Percentiles rank a stretch among this genome's conserved stretches.
These are phyloP conservation scores for Nicotiana knightiana DNA, from an alignment of 257 asterid species.

Conservation along the genomic window DNA sequence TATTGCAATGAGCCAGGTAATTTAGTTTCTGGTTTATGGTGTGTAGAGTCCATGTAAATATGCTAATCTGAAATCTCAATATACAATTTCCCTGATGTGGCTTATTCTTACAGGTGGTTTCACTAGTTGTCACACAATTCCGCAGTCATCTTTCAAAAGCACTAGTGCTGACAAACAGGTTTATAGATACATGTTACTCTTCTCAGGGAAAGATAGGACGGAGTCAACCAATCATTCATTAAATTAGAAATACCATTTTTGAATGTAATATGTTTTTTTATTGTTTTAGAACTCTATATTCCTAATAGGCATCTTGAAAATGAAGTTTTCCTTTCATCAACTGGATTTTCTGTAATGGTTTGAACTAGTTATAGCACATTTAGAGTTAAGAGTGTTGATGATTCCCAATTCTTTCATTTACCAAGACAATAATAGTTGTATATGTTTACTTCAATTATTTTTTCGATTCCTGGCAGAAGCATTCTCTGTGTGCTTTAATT, in stretches of 20 bases:
- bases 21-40: slow-evolving; percentile 12
- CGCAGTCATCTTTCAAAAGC: slow-evolving; percentile 91
- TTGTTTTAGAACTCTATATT: neutral
- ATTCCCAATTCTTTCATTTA: neutral
- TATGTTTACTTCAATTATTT: neutral
- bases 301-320: neutral
- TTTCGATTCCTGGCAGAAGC: neutral
- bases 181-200: neutral
- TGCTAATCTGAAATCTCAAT: slow-evolving; percentile 1
- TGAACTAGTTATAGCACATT: neutral
- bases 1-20: slow-evolving; percentile 86
- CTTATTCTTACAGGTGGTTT: slow-evolving; percentile 56
- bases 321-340: neutral
- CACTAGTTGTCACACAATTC: slow-evolving; percentile 69
- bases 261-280: too few relatives aligned
- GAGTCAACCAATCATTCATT: too few relatives aligned
- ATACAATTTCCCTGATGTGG: slow-evolving; percentile 12
- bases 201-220: neutral
- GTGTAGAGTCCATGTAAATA: slow-evolving; percentile 8
- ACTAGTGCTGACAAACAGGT: slow-evolving; percentile 93
- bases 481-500: neutral
- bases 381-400: neutral
- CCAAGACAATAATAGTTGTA: neutral
- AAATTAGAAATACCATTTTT: too few relatives aligned
- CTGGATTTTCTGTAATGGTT: neutral